phyloP scores from a whole-genome alignment of 164 flowering plant species.

The Santalum album region DNA sequence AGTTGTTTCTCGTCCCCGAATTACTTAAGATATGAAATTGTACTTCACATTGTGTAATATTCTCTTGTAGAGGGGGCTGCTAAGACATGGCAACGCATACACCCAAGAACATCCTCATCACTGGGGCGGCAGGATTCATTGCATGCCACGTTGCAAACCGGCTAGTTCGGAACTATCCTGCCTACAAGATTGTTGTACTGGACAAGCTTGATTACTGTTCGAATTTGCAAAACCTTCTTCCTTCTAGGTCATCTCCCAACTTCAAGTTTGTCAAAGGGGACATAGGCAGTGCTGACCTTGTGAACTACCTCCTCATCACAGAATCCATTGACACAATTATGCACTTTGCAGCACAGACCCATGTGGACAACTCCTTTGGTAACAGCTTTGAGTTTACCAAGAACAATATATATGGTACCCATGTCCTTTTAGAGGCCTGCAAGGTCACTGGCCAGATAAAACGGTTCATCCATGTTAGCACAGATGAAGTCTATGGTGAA shows the following conservation, averaged over 20 bases:
- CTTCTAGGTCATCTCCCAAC: constrained; percentile 20
- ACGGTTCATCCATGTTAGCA: constrained; percentile 33
- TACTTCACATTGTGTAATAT: neutral
- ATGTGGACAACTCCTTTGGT: constrained; percentile 36
- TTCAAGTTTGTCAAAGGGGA: constrained; percentile 40
- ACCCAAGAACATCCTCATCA: constrained; percentile 28
- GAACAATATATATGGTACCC: constrained; percentile 34
- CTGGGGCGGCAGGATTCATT: constrained; percentile 31
- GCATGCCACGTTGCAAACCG: constrained; percentile 33
- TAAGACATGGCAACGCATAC: constrained; percentile 11
- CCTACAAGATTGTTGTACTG: constrained; percentile 27
- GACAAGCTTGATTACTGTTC: constrained; percentile 35
- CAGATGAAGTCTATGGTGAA: constrained; percentile 35
- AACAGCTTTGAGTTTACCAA: constrained; percentile 34
- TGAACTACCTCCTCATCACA: constrained; percentile 22
- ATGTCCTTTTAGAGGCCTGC: constrained; percentile 35
- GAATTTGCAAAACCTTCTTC: constrained; percentile 20
- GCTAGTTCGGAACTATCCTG: constrained; percentile 23
- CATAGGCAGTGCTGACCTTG: constrained; percentile 26
- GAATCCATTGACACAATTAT: constrained; percentile 32
- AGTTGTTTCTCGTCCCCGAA: too few relatives aligned
- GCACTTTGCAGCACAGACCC: constrained; percentile 42
- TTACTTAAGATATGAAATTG: too few relatives aligned
- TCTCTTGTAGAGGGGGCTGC: constrained; percentile 10
- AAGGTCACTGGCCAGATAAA: constrained; percentile 22